phyloP scores from a whole-genome alignment of 441 rosid genomes.

The Populus hybrid region DNA sequence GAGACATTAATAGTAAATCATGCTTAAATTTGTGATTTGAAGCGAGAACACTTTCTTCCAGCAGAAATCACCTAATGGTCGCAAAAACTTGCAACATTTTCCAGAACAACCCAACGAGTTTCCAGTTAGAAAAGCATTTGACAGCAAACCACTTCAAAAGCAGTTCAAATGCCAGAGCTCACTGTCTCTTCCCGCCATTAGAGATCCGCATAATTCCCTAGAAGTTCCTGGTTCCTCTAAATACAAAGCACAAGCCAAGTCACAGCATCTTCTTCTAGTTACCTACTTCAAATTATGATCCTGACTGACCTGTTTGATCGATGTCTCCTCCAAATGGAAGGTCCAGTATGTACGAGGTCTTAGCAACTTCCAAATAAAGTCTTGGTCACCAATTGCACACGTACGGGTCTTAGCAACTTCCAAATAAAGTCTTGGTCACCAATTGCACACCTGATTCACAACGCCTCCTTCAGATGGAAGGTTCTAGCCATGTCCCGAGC shows the following conservation, averaged over 20 bases:
- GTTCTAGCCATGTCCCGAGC: constrained; percentile 74
- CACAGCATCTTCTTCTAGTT: neutral
- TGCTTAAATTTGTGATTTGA: too few species aligned
- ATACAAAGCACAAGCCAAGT: neutral
- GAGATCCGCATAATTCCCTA: neutral
- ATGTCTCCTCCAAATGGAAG: neutral
- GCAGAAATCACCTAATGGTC: neutral
- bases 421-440: neutral
- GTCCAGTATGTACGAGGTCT: neutral
- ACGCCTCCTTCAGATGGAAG: constrained; percentile 79
- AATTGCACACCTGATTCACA: constrained; percentile 31
- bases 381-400: too few species aligned
- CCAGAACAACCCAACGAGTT: neutral
- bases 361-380: too few species aligned
- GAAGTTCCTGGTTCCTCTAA: neutral
- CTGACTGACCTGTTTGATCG: neutral
- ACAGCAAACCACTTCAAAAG: neutral
- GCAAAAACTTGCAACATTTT: neutral
- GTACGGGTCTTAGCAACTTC: neutral
- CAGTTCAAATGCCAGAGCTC: neutral
- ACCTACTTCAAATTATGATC: neutral
- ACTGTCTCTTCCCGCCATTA: neutral
- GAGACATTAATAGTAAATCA: too few species aligned
- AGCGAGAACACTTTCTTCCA: too few species aligned
- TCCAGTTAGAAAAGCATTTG: neutral